Evolutionary conservation across 2,329 filamentous ascomycete species (phyloP).

Genomic region (Byssoonygena ceratinophila): DNA sequence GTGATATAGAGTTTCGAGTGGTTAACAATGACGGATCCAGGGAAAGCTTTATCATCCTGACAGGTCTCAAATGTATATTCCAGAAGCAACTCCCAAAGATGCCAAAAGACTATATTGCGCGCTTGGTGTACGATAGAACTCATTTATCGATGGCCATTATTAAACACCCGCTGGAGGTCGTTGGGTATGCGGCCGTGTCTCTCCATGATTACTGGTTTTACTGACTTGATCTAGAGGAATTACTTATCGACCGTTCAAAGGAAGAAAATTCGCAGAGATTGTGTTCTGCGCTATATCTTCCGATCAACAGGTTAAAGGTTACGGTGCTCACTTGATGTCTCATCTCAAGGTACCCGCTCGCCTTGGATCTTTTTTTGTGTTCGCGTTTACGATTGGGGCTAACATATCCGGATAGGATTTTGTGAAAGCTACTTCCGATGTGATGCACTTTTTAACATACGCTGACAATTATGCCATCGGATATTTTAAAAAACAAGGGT

Average conservation of each 20-base stretch:
- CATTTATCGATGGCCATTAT: slow-evolving; percentile 95
- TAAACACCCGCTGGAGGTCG: slow-evolving; percentile 90
- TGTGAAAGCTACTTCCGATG: slow-evolving; percentile 88
- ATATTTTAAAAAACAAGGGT: slow-evolving; percentile 98
- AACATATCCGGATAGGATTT: slow-evolving; percentile 51
- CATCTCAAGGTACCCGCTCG: slow-evolving; percentile 62
- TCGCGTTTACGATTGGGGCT: not conserved
- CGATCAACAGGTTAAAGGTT: slow-evolving; percentile 97
- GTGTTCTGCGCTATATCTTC: slow-evolving; percentile 97
- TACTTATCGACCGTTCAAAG: slow-evolving; percentile 88
- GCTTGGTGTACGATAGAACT: slow-evolving; percentile 91
- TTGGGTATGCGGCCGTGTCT: slow-evolving; percentile 43
- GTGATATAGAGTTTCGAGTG: slow-evolving; percentile 92
- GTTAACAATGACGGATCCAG: slow-evolving; percentile 90
- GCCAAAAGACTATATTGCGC: slow-evolving; percentile 98
- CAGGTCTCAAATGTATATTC: slow-evolving; percentile 93
- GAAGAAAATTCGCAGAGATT: slow-evolving; percentile 89
- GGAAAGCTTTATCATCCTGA: slow-evolving; percentile 87
- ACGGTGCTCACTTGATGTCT: slow-evolving; percentile 94
- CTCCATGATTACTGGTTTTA: not conserved
- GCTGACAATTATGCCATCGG: slow-evolving; percentile 98
- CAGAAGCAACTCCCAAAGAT: slow-evolving; percentile 98
- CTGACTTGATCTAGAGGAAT: slow-evolving; percentile 58
- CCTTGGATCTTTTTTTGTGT: not conserved
- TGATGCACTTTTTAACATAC: slow-evolving; percentile 98